Evolutionary conservation across 305 asterid species (phyloP), one percentile per base, ranked within the genome.

Genomic region (Fraxinus velutina): DNA sequence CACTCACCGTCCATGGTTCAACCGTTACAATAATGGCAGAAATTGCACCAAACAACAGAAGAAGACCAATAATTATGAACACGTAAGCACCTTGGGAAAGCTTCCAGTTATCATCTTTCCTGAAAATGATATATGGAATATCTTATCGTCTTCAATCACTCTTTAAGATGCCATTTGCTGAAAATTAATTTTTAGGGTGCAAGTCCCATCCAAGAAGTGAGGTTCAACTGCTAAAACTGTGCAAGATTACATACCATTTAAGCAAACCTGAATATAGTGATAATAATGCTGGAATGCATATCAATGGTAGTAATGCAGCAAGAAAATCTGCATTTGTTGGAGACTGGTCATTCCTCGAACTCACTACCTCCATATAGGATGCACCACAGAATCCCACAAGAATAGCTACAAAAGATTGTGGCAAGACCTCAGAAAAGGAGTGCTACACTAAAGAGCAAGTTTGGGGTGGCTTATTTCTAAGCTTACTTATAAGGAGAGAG

Each of bases 51-150:
- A 96, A 87, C 90, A 94, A 86, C 84, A 96, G 89, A 86, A 91
- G 92, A 80, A 96, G 96, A 73, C 98, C 99, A 82, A 91, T 86
- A 73, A 81, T 83, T 78, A 93, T 91, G 86, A 94, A 94, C 60
- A 93, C 81, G 82, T 92, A 93, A 82, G 97, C 97, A 83, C 98
- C 99, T 80, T 89, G 92, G 68, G 91, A 91, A 84, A 96, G 93
- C 86, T 91, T 94, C 99, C 99, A 96, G 88, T 92, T 88, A 85
- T 96, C 99, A 86, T 96, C 99, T 90, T 92, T 96, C 99, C 99
- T 96, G 94, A 84, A 88, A 37, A 87, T 73, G 83, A 83, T 75
- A 82, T 78, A 78, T 17, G 15, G 32, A 78, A 68, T 68, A 79
- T 71, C 72, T 64, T 64, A 21, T 78, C 22, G 62, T 33, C 75